Base-by-base conservation (phyloP, 2,329 filamentous ascomycete species). In the Fusarium pseudonygamai region DNA sequence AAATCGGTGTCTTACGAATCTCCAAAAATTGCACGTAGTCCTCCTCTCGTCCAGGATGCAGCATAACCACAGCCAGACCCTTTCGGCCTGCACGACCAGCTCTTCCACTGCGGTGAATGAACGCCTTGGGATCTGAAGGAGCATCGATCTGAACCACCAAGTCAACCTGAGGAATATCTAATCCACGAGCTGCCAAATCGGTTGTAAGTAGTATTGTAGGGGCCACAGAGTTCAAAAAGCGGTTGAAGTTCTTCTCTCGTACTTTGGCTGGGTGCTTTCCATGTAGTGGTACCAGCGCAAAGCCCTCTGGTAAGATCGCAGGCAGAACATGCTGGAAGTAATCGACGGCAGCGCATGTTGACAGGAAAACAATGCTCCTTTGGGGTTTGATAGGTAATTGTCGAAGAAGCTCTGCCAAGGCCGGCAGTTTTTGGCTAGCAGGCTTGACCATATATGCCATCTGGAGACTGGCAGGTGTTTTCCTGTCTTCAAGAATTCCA, bases 261-360 rank as follows among this genome's bases (percentile, higher is more conserved):
- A 97, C 94, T 76, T 95, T 94, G 9, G 95, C 91, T 6, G 93
- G 92, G 73, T 97, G 93, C 81, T 98, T 98, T 40, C 96, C 96
- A 78, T 99, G 96, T 1, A 99, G 86, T 0, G 95, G 93, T 13
- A 97, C 88, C 7, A 97, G 84, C 1, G 89, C 85, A 77, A 94
- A 93, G 3, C 87, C 86, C 14, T 87, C 81, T 3, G 93, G 92
- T 1, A 99, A 84, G 11, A 98, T 83, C 5, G 87, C 83, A 0
- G 93, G 93, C 4, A 99, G 86, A 11, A 97, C 85, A 75, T 94
- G 89, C 68, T 95, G 91, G 80, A 97, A 97, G 83, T 98, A 98
- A 81, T 98, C 96, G 68, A 99, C 96, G 2, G 93, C 93, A 37
- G 95, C 95, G 80, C 96, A 98, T 5, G 96, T 98, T 1, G 95